Conservation (phyloP, 257 asterid species). For the Plectranthus barbatus region DNA sequence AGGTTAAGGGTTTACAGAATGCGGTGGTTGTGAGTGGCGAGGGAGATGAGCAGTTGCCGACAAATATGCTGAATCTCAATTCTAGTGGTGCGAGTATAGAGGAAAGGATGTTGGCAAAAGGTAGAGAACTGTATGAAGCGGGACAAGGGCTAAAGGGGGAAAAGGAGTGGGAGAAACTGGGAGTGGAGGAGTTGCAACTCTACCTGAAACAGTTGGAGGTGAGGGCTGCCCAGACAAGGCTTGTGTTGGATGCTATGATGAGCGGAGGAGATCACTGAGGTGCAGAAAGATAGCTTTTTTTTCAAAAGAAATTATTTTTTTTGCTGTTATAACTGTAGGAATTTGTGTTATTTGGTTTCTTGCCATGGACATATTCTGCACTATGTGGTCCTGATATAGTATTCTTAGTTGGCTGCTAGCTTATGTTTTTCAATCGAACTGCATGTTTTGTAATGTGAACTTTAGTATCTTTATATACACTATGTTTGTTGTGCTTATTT, state of each 20-base stretch:
- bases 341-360: background rate
- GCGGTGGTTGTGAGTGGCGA: slow-evolving; percentile 1
- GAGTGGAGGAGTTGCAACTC: too few relatives aligned
- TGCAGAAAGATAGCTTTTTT: background rate
- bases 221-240: slow-evolving; percentile 25
- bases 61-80: background rate
- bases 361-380: background rate
- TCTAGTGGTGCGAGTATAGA: slow-evolving; percentile 11
- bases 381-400: slow-evolving; percentile 6
- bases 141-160: slow-evolving; percentile 26
- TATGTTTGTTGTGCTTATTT: too few relatives aligned
- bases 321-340: background rate
- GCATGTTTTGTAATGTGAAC: slow-evolving; percentile 1
- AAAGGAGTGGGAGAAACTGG: too few relatives aligned
- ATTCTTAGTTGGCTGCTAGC: background rate
- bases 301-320: background rate
- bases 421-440: background rate
- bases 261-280: slow-evolving; percentile 1
- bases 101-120: slow-evolving; percentile 29
- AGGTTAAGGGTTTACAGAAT: slow-evolving; percentile 7
- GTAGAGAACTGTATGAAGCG: slow-evolving; percentile 19
- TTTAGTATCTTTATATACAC: background rate
- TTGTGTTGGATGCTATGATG: slow-evolving; percentile 25
- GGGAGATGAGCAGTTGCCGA: background rate
- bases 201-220: too few relatives aligned